These are phyloP conservation scores for Rubia tinctorum DNA, from an alignment of 305 asterid genomes.

Conservation along the genomic window DNA sequence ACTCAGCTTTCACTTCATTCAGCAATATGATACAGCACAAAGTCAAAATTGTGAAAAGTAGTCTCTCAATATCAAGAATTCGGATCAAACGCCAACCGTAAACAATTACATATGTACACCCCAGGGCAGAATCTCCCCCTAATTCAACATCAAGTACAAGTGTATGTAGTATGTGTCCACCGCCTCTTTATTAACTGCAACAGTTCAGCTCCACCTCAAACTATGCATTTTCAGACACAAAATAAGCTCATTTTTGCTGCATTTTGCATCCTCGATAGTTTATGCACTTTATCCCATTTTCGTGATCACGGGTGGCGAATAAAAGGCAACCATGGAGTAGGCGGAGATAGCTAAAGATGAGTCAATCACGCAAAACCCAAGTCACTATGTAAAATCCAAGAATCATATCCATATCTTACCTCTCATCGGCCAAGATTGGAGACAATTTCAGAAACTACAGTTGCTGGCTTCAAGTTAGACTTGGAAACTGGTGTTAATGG, in stretches of 20 bases:
- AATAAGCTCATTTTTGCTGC: too few species aligned
- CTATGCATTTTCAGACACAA: not conserved
- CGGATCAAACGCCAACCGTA: not conserved
- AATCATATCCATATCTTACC: constrained; percentile 32
- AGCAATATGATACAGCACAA: not conserved
- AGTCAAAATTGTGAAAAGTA: constrained; percentile 2
- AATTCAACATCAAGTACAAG: not conserved
- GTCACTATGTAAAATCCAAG: not conserved
- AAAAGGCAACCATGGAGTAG: not conserved
- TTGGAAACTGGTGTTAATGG: constrained; percentile 73
- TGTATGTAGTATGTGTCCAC: not conserved
- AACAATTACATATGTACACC: constrained; percentile 13
- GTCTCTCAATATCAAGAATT: not conserved
- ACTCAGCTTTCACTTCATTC: not conserved
- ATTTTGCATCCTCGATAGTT: too few species aligned
- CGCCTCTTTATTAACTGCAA: constrained; percentile 1
- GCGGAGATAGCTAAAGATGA: not conserved
- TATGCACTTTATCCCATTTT: not conserved
- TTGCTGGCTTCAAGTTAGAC: constrained; percentile 50
- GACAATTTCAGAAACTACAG: constrained; percentile 23
- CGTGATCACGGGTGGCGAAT: not conserved
- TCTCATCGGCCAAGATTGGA: constrained; percentile 52
- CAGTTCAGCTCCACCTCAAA: not conserved
- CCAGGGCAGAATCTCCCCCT: not conserved
- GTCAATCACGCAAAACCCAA: not conserved